These are phyloP conservation scores for Sphagnum tenellum DNA, from an alignment of 225 moss, liverwort and hornwort genomes.

Conservation along the genomic window DNA sequence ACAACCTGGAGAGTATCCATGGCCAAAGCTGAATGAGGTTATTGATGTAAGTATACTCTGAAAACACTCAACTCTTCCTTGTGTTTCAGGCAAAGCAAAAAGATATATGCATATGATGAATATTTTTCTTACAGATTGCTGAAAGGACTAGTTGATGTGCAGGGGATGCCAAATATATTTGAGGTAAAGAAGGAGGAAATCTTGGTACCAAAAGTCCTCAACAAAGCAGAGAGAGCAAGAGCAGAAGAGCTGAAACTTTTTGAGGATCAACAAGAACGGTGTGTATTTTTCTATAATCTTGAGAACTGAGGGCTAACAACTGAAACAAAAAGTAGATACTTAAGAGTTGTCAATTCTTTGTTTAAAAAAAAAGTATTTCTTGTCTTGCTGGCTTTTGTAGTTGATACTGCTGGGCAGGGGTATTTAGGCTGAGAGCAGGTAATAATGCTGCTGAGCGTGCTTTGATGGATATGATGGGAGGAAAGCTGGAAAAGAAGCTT, in stretches of 20 bases:
- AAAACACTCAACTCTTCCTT: no score
- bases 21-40: slow-evolving; percentile 49
- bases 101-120: no score
- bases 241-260: slow-evolving; percentile 29
- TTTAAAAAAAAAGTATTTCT: no score
- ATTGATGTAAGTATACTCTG: slow-evolving; percentile 30
- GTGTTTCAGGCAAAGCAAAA: background rate
- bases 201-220: slow-evolving; percentile 45
- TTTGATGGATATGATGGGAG: slow-evolving; percentile 89
- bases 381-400: no score
- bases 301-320: no score
- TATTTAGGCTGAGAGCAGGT: slow-evolving; percentile 32
- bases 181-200: slow-evolving; percentile 78
- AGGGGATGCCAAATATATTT: slow-evolving; percentile 73
- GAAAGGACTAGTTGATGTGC: background rate
- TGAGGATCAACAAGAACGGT: slow-evolving; percentile 66
- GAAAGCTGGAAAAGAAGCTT: slow-evolving; percentile 77
- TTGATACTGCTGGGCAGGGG: background rate
- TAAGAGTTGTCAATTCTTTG: no score
- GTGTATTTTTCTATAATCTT: background rate
- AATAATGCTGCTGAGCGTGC: slow-evolving; percentile 61
- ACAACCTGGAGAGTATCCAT: slow-evolving; percentile 40
- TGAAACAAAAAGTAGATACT: no score
- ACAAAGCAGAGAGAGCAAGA: slow-evolving; percentile 50
- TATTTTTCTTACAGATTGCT: no score